These are phyloP conservation scores for Pelargonium exstipulatum DNA, from an alignment of 441 rosid genomes.

Conservation along the genomic window DNA sequence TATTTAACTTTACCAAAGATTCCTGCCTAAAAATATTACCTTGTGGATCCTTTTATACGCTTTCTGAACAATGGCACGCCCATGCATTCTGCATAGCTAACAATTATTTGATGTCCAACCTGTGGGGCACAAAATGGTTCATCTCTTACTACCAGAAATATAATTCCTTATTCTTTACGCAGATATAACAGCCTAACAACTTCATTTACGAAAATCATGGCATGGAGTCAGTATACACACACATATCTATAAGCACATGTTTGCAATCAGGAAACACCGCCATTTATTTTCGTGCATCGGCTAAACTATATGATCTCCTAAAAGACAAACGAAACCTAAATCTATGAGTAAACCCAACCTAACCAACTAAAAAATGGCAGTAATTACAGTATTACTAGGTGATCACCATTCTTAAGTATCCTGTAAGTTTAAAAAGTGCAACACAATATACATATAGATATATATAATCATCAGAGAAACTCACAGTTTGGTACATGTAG, in stretches of 20 bases:
- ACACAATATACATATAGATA: background rate
- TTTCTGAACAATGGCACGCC: constrained; percentile 81
- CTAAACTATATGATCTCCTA: background rate
- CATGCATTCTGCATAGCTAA: constrained; percentile 83
- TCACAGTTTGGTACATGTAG: constrained; percentile 94
- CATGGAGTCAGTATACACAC: background rate
- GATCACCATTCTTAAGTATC: background rate
- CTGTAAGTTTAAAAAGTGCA: background rate
- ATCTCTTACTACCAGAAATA: background rate
- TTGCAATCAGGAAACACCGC: background rate
- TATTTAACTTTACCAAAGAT: constrained; percentile 21
- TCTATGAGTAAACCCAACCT: background rate
- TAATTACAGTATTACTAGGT: background rate
- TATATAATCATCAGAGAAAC: constrained; percentile 11
- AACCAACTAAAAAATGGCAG: background rate
- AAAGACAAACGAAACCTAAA: background rate
- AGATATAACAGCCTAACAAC: background rate
- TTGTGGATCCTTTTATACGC: constrained; percentile 72
- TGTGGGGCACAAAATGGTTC: constrained; percentile 17
- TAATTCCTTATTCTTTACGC: too few relatives aligned
- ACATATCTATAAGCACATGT: background rate
- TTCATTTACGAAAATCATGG: background rate
- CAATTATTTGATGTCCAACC: constrained; percentile 94
- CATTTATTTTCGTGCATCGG: background rate
- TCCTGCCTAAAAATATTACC: constrained; percentile 43